Evolutionary conservation across 352 stramenopile species (phyloP).

Genomic region (Phytophthora pluvialis): DNA sequence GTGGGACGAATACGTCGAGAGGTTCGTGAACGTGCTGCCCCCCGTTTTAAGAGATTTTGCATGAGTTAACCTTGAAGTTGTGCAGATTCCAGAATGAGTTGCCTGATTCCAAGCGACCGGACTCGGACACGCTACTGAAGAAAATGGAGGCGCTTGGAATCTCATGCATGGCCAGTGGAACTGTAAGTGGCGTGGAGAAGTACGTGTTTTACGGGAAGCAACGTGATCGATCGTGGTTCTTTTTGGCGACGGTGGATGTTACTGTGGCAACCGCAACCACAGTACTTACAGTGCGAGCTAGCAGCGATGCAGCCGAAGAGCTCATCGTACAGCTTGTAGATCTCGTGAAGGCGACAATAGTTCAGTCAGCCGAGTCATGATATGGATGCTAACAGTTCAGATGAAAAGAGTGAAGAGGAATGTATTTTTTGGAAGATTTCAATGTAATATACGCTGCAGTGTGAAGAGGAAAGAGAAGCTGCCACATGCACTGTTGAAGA

Average conservation of each 20-base stretch:
- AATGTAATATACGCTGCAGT: conserved; percentile 41
- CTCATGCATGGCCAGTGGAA: conserved; percentile 78
- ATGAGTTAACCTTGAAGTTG: conserved; percentile 8
- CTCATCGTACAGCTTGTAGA: conserved; percentile 56
- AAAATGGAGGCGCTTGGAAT: conserved; percentile 55
- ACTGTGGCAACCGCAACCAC: conserved; percentile 44
- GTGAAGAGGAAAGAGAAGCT: conserved; percentile 13
- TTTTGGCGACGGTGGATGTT: conserved; percentile 62
- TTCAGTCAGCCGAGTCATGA: conserved; percentile 14
- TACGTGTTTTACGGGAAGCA: conserved; percentile 84
- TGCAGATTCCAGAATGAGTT: conserved; percentile 44
- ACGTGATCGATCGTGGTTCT: conserved; percentile 48
- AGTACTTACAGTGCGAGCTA: conserved; percentile 53
- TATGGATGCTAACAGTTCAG: not conserved
- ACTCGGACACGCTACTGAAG: conserved; percentile 41
- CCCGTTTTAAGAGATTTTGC: not conserved
- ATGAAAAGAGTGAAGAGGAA: conserved; percentile 2
- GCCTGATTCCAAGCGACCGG: conserved; percentile 20
- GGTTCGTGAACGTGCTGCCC: conserved; percentile 35
- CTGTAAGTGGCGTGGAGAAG: conserved; percentile 70
- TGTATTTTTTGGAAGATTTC: conserved; percentile 18
- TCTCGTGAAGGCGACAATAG: conserved; percentile 35
- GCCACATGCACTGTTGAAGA: conserved; percentile 15
- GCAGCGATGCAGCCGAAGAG: conserved; percentile 50
- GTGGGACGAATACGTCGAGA: conserved; percentile 79